These are phyloP conservation scores for Trichoderma sp. DNA, from an alignment of 2,329 filamentous ascomycete species.

Conservation along the genomic window DNA sequence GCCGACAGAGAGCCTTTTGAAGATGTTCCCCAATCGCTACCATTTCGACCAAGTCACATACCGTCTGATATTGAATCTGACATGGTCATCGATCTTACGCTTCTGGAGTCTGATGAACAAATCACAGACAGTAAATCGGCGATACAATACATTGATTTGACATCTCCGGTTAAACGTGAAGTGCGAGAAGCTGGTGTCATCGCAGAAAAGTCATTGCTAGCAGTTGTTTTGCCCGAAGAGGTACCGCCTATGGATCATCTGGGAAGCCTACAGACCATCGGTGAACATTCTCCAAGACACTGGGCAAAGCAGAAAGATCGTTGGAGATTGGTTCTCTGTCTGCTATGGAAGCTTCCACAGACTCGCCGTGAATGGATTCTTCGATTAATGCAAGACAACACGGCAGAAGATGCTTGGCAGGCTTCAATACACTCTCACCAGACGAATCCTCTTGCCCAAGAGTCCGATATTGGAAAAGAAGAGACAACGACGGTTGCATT, in stretches of 20 bases:
- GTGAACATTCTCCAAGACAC: constrained; percentile 21
- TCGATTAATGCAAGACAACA: constrained; percentile 25
- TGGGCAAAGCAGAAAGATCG: constrained; percentile 34
- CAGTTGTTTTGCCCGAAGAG: neutral
- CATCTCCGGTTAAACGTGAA: constrained; percentile 26
- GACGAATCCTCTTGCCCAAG: neutral
- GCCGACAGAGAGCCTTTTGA: neutral
- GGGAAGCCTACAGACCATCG: constrained; percentile 27
- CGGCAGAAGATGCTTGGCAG: constrained; percentile 27
- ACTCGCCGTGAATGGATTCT: constrained; percentile 33
- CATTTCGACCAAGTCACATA: neutral
- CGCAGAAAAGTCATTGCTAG: neutral
- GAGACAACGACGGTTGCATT: constrained; percentile 28
- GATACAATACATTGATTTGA: constrained; percentile 31
- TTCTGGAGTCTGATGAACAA: constrained; percentile 25
- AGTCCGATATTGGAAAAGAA: constrained; percentile 14
- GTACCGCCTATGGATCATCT: constrained; percentile 29
- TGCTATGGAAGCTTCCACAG: constrained; percentile 36
- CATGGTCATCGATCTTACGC: constrained; percentile 35
- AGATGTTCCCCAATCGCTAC: neutral
- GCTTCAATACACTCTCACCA: neutral
- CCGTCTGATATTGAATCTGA: constrained; percentile 28
- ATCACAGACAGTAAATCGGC: neutral
- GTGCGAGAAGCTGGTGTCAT: neutral
- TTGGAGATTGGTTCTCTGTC: constrained; percentile 33